Conservation (phyloP, 495 filamentous ascomycete species). For the Penicillium subrubescens region DNA sequence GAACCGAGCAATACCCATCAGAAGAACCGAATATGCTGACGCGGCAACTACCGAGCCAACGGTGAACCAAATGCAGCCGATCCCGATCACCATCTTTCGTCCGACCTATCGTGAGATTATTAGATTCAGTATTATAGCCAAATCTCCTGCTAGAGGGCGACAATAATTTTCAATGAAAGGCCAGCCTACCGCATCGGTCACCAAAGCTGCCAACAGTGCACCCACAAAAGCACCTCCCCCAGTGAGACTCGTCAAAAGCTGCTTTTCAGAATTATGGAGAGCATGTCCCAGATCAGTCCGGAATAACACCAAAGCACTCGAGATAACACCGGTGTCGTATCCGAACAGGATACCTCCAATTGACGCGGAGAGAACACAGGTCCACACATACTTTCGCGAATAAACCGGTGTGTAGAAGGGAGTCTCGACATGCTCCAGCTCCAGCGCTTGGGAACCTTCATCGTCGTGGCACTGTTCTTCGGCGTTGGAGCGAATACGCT, state of each 20-base stretch:
- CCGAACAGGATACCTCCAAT: not conserved
- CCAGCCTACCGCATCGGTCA: not conserved
- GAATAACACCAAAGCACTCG: not conserved
- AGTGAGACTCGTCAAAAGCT: not conserved
- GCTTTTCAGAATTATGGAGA: not conserved
- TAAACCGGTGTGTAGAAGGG: not conserved
- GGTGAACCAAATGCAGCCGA: not conserved
- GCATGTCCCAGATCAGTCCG: not conserved
- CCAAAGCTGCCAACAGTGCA: not conserved
- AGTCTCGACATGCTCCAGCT: not conserved
- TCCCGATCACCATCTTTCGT: not conserved
- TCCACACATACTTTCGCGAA: not conserved
- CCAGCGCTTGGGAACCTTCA: not conserved
- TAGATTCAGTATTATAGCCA: not conserved
- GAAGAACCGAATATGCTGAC: not conserved
- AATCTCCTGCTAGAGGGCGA: not conserved
- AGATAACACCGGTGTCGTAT: not conserved
- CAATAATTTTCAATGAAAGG: not conserved
- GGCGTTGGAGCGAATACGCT: not conserved
- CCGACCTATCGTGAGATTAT: not conserved
- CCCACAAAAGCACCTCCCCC: not conserved
- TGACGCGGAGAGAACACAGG: not conserved
- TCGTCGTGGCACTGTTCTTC: not conserved
- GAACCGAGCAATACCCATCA: not conserved
- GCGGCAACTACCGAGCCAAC: not conserved